Conservation (phyloP, 208 protist genomes). For the Acanthamoeba healyi region DNA sequence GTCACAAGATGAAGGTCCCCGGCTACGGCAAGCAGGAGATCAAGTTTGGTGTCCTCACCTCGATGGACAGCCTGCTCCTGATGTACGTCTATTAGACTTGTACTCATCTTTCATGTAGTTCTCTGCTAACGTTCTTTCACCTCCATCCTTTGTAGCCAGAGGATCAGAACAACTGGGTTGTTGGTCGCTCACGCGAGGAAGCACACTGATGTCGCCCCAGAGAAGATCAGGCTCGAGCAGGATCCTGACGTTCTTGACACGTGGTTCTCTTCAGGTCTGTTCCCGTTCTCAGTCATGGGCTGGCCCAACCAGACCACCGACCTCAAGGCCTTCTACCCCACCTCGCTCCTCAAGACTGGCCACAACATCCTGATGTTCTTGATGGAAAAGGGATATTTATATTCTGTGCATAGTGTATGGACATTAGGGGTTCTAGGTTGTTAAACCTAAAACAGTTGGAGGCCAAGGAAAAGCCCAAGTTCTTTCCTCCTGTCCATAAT, state of each 20-base stretch:
- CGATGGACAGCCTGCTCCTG: conserved; percentile 77
- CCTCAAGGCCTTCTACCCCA: conserved; percentile 96
- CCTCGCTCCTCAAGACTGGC: conserved; percentile 98
- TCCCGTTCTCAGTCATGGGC: conserved; percentile 98
- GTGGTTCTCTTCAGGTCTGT: conserved; percentile 99
- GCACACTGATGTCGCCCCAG: conserved; percentile 8
- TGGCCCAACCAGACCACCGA: conserved; percentile 94
- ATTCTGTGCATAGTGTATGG: too few species aligned
- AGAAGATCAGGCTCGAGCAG: conserved; percentile 84
- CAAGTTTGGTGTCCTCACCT: conserved; percentile 63
- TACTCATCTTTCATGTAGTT: not conserved
- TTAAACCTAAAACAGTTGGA: too few species aligned
- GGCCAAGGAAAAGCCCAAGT: too few species aligned
- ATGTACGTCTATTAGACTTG: not conserved
- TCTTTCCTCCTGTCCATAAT: too few species aligned
- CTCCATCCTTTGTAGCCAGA: conserved; percentile 4
- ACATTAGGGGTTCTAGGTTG: too few species aligned
- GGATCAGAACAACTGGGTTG: conserved; percentile 92
- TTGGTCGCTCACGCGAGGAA: conserved; percentile 95
- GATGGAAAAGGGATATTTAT: too few species aligned
- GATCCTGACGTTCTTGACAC: conserved; percentile 99
- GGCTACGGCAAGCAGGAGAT: conserved; percentile 88
- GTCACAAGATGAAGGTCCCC: conserved; percentile 89
- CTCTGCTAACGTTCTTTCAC: not conserved
- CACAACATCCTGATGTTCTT: conserved; percentile 99